Conservation (phyloP, 108 stramenopile genomes). For the Aureococcus anophagefferens region DNA sequence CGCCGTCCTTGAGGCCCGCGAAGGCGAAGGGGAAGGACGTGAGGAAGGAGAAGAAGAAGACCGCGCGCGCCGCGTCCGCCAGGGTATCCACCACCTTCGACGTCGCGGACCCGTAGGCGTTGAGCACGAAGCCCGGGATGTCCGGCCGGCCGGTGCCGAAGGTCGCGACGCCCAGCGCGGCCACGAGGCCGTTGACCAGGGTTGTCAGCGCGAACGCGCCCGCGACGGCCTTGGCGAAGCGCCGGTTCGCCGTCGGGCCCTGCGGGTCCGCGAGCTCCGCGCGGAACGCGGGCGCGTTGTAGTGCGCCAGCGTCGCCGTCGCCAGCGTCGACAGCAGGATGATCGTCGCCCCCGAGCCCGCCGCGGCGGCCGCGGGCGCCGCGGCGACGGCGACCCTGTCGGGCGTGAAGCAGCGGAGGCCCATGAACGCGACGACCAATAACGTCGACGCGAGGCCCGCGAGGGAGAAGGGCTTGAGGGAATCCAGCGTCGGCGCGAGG, state of each 20-base stretch:
- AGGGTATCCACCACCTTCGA: too few relatives aligned
- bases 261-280: slow-evolving; percentile 82
- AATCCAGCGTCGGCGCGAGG: slow-evolving; percentile 67
- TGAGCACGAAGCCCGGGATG: slow-evolving; percentile 78
- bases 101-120: slow-evolving; percentile 78
- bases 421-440: slow-evolving; percentile 69
- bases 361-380: slow-evolving; percentile 57
- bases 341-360: slow-evolving; percentile 60
- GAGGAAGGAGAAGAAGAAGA: slow-evolving; percentile 74
- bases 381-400: slow-evolving; percentile 53
- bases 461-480: slow-evolving; percentile 74
- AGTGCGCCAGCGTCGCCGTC: slow-evolving; percentile 87
- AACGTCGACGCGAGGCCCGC: slow-evolving; percentile 74
- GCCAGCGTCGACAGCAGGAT: slow-evolving; percentile 84
- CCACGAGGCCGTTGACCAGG: slow-evolving; percentile 56
- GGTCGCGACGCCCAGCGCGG: slow-evolving; percentile 74
- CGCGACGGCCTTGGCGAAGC: too few relatives aligned
- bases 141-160: slow-evolving; percentile 77
- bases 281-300: slow-evolving; percentile 90
- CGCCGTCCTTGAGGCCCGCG: slow-evolving; percentile 73
- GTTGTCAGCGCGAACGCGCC: slow-evolving; percentile 58
- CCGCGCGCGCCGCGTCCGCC: slow-evolving; percentile 71
- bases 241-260: slow-evolving; percentile 61
- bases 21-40: slow-evolving; percentile 75
- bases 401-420: slow-evolving; percentile 56